These are phyloP conservation scores for Ceratobasidium sp. DNA, from an alignment of 1,284 basidiomycete genomes.

Conservation along the genomic window DNA sequence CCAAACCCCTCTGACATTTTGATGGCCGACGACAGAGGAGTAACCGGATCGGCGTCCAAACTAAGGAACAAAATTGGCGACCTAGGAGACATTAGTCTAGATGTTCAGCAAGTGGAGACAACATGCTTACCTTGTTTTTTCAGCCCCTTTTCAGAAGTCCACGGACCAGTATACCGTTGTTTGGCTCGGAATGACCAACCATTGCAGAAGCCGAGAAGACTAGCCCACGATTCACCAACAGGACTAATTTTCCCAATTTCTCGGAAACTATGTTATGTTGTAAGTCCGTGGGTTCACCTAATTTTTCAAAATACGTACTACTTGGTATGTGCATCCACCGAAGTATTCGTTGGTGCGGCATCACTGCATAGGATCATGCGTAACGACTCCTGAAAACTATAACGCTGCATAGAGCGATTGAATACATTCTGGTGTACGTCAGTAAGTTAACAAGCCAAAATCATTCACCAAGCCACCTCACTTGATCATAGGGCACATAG, in stretches of 20 bases:
- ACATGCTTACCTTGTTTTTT: conserved; percentile 26
- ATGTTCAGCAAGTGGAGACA: no score
- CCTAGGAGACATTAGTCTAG: conserved; percentile 16
- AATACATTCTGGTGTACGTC: conserved; percentile 14
- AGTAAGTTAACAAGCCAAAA: background rate
- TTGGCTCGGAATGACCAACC: conserved; percentile 24
- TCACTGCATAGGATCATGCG: conserved; percentile 11
- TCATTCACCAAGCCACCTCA: background rate
- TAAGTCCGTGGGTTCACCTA: no score
- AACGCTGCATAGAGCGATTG: conserved; percentile 34
- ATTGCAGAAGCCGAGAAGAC: background rate
- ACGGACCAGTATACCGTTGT: conserved; percentile 25
- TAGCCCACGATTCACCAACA: conserved; percentile 5
- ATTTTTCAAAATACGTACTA: conserved; percentile 14
- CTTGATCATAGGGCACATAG: background rate
- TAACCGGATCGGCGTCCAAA: conserved; percentile 46
- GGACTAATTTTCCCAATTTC: conserved; percentile 20
- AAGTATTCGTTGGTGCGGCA: background rate
- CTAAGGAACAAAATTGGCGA: conserved; percentile 45
- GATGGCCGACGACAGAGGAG: conserved; percentile 43
- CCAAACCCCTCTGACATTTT: conserved; percentile 43
- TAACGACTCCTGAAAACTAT: background rate
- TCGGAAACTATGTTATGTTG: background rate
- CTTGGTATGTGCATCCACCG: conserved; percentile 1
- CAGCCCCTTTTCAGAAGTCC: conserved; percentile 9